Base-by-base conservation (phyloP, 805 yeast species). In the Hanseniaspora opuntiae region DNA sequence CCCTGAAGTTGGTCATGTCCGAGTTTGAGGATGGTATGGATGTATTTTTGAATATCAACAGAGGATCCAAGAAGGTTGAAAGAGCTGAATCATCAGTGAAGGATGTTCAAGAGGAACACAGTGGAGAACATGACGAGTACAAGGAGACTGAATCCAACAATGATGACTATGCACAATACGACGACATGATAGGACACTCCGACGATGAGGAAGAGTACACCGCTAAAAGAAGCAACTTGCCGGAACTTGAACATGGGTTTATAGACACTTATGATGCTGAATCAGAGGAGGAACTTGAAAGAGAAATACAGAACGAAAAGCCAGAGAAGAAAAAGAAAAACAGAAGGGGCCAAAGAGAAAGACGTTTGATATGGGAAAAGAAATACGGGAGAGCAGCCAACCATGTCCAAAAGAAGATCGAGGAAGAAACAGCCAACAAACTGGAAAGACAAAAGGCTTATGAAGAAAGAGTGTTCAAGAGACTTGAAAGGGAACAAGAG, bases 281-380 rank as follows among this genome's bases (percentile, higher is more conserved):
- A 2, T 94, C 85, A 36, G 79, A 74, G 16, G 82, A 77, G 42
- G 70, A 66, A 46, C 71, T 66, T 33, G 74, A 71, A 35, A 74
- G 72, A 60, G 79, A 81, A 1, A 65, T 59, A 42, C 59, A 63
- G 63, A 64, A 62, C 50, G 58, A 60, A n/a, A 56, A 63, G 20
- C 60, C 58, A 5, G 56, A 76, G 30, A 74, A 73, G 19, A 69
- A 67, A 57, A 76, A 90, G 58, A 87, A 88, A 61, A 93, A 93
- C 66, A 76, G 98, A 69, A 79, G 97, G 66, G 98, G 98, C 25
- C 98, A 93, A 71, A 75, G 97, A 56, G 98, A 97, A 0, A 81
- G 98, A 70, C 93, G 90, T 66, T 84, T 85, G 72, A 87, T 93
- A 51, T 93, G 97, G 97, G 98, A 88, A 64, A 71, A 77, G 68